Evolutionary conservation across 768 basidiomycete species (phyloP).

Genomic region (Lentinula lateritia): DNA sequence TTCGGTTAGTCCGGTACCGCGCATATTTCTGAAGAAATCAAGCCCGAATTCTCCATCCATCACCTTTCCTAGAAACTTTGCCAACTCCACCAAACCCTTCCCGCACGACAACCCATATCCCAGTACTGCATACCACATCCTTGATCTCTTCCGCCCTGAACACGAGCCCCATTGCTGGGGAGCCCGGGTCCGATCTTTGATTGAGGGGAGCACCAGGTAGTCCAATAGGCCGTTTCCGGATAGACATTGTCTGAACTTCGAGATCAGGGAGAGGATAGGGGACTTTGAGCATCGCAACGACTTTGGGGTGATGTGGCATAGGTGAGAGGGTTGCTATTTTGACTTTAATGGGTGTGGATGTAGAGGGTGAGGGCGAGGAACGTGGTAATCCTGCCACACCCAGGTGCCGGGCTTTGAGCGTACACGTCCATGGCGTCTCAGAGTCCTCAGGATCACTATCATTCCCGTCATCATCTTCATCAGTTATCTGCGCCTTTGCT

Average conservation of each 20-base stretch:
- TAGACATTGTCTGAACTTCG: constrained; percentile 54
- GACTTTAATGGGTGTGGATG: constrained; percentile 29
- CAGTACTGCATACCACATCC: constrained; percentile 84
- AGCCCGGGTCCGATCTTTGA: not conserved
- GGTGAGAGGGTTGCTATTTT: constrained; percentile 85
- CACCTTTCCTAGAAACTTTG: constrained; percentile 69
- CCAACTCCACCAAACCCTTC: constrained; percentile 92
- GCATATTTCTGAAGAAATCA: constrained; percentile 18
- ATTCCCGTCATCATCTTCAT: constrained; percentile 49
- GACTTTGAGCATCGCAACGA: constrained; percentile 86
- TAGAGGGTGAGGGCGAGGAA: not conserved
- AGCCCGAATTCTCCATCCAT: constrained; percentile 71
- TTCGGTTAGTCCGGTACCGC: too few species aligned
- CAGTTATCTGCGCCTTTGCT: not conserved
- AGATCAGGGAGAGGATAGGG: constrained; percentile 86
- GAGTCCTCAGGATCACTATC: constrained; percentile 95
- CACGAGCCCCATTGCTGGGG: constrained; percentile 37
- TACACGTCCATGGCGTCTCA: constrained; percentile 94
- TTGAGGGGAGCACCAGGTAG: constrained; percentile 18
- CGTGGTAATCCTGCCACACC: constrained; percentile 4
- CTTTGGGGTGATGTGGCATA: constrained; percentile 94
- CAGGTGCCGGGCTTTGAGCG: constrained; percentile 57
- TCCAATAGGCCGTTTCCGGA: constrained; percentile 45
- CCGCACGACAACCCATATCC: constrained; percentile 86
- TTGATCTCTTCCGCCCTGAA: constrained; percentile 91